These are phyloP conservation scores for Wickerhamomyces subpelliculosus DNA, from an alignment of 805 yeast species.

Conservation along the genomic window DNA sequence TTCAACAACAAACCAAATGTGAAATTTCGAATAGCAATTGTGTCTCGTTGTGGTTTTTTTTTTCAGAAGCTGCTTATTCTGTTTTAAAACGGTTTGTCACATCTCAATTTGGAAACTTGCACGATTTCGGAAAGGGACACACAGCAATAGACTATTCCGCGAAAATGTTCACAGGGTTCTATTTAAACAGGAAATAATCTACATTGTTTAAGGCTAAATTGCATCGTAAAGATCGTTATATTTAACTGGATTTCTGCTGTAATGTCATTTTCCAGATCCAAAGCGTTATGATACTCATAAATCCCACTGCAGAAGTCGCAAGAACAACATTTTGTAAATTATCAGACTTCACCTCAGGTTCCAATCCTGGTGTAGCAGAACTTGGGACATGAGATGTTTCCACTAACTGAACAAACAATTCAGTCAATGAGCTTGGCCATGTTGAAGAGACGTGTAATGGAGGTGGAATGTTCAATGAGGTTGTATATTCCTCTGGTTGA, in stretches of 20 bases:
- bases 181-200: too few species aligned
- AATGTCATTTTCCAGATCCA: constrained; percentile 49
- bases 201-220: too few species aligned
- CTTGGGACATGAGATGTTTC: constrained; percentile 83
- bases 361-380: constrained; percentile 69
- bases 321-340: constrained; percentile 45
- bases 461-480: constrained; percentile 57
- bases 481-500: constrained; percentile 85
- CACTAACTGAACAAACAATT: constrained; percentile 77
- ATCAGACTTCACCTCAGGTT: constrained; percentile 52
- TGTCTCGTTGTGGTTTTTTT: not conserved
- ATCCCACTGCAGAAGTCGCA: constrained; percentile 64
- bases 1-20: not conserved
- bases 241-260: constrained; percentile 1
- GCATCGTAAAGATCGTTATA: too few species aligned
- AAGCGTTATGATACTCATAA: constrained; percentile 54
- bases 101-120: not conserved
- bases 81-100: not conserved
- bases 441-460: constrained; percentile 88
- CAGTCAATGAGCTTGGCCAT: constrained; percentile 84
- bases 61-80: too few species aligned
- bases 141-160: too few species aligned
- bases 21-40: not conserved
- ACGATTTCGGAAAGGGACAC: too few species aligned
- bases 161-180: too few species aligned